Percentiles rank a stretch among this genome's conserved stretches.
Evolutionary conservation across 306 rosid genomes (phyloP).

Genomic region (Glycine tomentella): DNA sequence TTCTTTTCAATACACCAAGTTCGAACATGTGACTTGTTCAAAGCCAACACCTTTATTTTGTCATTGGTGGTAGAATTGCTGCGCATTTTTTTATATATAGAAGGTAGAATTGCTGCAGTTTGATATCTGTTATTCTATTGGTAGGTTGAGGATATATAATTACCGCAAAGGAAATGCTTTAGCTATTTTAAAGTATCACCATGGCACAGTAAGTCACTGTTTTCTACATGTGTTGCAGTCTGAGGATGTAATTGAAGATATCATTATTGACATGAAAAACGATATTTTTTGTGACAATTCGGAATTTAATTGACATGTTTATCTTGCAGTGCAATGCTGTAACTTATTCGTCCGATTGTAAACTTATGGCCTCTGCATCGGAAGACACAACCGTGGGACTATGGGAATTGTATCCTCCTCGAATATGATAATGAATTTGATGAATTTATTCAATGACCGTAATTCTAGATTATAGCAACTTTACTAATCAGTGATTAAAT

Average conservation of each 20-base stretch:
- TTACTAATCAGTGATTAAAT: too few relatives aligned
- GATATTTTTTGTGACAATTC: background rate
- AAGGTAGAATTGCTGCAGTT: slow-evolving; percentile 26
- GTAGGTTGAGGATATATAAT: slow-evolving; percentile 83
- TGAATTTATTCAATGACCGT: background rate
- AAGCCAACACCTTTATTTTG: background rate
- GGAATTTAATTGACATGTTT: slow-evolving; percentile 19
- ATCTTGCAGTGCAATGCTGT: slow-evolving; percentile 83
- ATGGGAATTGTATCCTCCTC: slow-evolving; percentile 94
- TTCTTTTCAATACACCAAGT: background rate
- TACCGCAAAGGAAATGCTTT: slow-evolving; percentile 84
- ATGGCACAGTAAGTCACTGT: slow-evolving; percentile 65
- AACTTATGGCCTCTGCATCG: slow-evolving; percentile 91
- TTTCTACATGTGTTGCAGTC: slow-evolving; percentile 38
- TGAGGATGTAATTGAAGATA: slow-evolving; percentile 3
- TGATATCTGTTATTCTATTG: slow-evolving; percentile 39
- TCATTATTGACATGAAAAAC: slow-evolving; percentile 17
- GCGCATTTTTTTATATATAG: background rate
- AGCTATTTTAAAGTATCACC: slow-evolving; percentile 91
- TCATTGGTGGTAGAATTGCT: background rate
- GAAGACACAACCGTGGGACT: slow-evolving; percentile 88
- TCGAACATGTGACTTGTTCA: background rate
- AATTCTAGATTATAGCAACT: too few relatives aligned
- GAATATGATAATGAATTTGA: slow-evolving; percentile 46
- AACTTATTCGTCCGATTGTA: slow-evolving; percentile 71